A percentile compares a stretch with the other conserved stretches of the same genome.
Conservation (phyloP, 352 stramenopile genomes). For the Thalassiosira livingstoniorum region DNA sequence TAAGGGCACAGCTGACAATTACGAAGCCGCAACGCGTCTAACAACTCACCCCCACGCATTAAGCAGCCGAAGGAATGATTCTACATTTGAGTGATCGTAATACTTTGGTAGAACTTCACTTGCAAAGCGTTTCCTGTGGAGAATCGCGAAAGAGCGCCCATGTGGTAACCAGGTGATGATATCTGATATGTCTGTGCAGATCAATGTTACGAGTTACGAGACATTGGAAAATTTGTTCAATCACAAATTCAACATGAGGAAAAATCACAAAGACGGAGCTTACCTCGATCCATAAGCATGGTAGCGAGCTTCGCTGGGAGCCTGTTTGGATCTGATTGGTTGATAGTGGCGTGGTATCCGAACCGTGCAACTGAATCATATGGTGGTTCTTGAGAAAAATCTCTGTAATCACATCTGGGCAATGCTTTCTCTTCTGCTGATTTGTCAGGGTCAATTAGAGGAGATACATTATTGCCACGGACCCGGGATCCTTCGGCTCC, state of each 20-base stretch:
- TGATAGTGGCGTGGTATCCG: background rate
- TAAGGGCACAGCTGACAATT: too few species aligned
- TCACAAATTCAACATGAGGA: background rate
- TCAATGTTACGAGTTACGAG: background rate
- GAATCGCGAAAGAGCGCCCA: conserved; percentile 68
- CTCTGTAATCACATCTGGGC: background rate
- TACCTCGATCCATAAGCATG: background rate
- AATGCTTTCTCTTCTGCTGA: too few species aligned
- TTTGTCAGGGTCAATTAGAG: too few species aligned
- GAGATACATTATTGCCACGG: too few species aligned
- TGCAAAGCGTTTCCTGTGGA: conserved; percentile 61
- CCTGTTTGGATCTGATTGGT: too few species aligned
- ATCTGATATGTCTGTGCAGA: background rate
- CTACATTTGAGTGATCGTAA: conserved; percentile 17
- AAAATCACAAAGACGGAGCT: background rate
- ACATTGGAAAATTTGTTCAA: background rate
- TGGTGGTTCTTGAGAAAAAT: background rate
- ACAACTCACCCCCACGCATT: conserved; percentile 60
- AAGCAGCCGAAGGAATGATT: conserved; percentile 34
- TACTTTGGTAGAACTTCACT: conserved; percentile 10
- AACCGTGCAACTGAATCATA: background rate
- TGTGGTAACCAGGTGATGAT: conserved; percentile 70
- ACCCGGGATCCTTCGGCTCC: too few species aligned
- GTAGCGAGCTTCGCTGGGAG: background rate
- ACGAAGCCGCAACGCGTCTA: background rate